Evolutionary conservation across 2,329 filamentous ascomycete genomes (phyloP).

Genomic region (Penicillium sp.): DNA sequence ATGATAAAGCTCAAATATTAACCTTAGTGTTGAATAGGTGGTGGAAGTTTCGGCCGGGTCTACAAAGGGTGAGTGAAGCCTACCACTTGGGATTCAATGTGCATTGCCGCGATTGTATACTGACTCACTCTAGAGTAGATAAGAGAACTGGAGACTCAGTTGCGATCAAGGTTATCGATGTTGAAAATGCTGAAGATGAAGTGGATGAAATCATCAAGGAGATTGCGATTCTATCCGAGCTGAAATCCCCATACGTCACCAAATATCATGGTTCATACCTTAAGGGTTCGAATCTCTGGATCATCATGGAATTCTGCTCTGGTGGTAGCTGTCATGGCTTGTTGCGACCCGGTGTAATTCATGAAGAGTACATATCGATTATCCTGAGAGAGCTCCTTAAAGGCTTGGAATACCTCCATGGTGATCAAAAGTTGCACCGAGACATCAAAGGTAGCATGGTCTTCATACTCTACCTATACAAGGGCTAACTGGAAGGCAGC

Average conservation of each 20-base stretch:
- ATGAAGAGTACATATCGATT: conserved; percentile 95
- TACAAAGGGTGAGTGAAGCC: conserved; percentile 77
- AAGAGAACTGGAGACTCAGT: conserved; percentile 90
- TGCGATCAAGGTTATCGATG: conserved; percentile 97
- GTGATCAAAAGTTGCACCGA: conserved; percentile 91
- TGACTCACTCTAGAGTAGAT: conserved; percentile 69
- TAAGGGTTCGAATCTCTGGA: conserved; percentile 96
- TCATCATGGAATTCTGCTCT: conserved; percentile 99
- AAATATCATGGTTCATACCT: conserved; percentile 97
- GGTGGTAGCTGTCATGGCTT: conserved; percentile 94
- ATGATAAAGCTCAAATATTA: not conserved
- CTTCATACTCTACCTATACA: not conserved
- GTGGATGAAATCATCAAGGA: conserved; percentile 99
- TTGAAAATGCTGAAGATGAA: conserved; percentile 98
- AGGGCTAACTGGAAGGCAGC: conserved; percentile 54
- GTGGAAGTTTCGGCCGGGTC: conserved; percentile 96
- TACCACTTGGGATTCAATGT: not conserved
- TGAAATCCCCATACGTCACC: conserved; percentile 94
- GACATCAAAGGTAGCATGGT: conserved; percentile 78
- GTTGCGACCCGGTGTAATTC: conserved; percentile 88
- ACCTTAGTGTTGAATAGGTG: conserved; percentile 56
- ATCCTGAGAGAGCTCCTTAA: conserved; percentile 86
- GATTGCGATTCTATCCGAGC: conserved; percentile 93
- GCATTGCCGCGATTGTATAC: not conserved
- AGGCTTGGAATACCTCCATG: conserved; percentile 89